Conservation (phyloP, 768 basidiomycete species). For the Lactarius quietus region DNA sequence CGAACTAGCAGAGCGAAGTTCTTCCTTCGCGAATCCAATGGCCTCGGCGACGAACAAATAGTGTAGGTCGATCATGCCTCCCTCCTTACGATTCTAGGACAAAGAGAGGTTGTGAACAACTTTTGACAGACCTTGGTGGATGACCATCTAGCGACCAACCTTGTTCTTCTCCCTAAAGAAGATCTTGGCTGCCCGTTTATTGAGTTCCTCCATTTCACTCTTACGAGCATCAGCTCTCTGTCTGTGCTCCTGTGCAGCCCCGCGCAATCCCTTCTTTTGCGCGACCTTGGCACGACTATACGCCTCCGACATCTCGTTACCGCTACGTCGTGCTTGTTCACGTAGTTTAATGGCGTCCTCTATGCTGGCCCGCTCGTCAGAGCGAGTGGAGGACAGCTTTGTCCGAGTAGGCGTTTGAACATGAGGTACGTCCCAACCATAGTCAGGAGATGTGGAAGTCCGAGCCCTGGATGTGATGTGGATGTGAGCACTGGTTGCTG, state of each 20-base stretch:
- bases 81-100: neutral
- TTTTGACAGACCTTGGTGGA: neutral
- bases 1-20: neutral
- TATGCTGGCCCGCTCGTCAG: neutral
- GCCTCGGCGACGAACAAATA: conserved; percentile 12
- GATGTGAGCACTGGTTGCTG: neutral
- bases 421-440: neutral
- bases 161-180: conserved; percentile 14
- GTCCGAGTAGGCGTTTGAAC: neutral
- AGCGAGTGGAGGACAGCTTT: neutral
- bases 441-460: neutral
- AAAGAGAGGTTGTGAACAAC: neutral
- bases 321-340: neutral
- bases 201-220: neutral
- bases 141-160: neutral
- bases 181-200: conserved; percentile 9
- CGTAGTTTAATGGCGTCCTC: neutral
- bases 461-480: neutral
- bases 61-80: conserved; percentile 14
- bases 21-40: neutral
- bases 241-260: neutral
- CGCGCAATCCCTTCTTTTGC: neutral
- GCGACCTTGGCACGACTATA: conserved; percentile 1
- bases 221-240: neutral
- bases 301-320: neutral